Base-by-base conservation (phyloP, 2,329 filamentous ascomycete species). In the Arthrobotrys conoides region DNA sequence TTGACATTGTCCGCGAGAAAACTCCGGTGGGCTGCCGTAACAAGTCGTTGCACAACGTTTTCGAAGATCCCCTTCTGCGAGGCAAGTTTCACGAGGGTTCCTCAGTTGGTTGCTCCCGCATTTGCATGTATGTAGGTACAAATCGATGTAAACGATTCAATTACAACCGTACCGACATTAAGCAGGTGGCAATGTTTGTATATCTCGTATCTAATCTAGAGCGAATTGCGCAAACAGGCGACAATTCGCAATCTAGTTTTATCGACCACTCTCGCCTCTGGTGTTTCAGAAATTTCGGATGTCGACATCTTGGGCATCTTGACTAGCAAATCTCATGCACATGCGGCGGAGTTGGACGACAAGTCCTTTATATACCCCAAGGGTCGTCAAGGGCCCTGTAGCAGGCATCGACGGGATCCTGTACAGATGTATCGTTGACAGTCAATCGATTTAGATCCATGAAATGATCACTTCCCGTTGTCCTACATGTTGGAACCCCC, bases 21-120 rank as follows among this genome's bases (percentile, higher is more conserved):
- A 36, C 73, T 77, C 73, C 65, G 16, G 22, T 41, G 67, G 73
- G 38, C 73, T 77, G 66, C 73, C 73, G 65, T 63, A 77, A 77
- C 67, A 48, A 77, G 72, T n/a, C 46, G 20, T 66, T 65, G 57
- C 48, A 27, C 49, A 61, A 59, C 61, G 49, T 57, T 41, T 53
- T 41, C 41, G 51, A 73, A 18, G 61, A 73, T 73, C 63, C 41
- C 20, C 49, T 72, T 44, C 70, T 61, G 61, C 70, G 51, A 73
- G 70, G 70, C 51, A 66, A 61, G 70, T 73, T 73, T 73, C 70
- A 73, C 61, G 44, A 67, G 49, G 16, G 61, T 46, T 61, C 61
- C 22, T 57, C 55, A 61, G 22, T 44, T 49, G 41, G 38, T 63
- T 27, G 22, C 61, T 59, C 67, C 41, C 46, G 59, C 49, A 36